Evolutionary conservation across 495 filamentous ascomycete species (phyloP).

Genomic region (Hypomontagnella submonticulosa): DNA sequence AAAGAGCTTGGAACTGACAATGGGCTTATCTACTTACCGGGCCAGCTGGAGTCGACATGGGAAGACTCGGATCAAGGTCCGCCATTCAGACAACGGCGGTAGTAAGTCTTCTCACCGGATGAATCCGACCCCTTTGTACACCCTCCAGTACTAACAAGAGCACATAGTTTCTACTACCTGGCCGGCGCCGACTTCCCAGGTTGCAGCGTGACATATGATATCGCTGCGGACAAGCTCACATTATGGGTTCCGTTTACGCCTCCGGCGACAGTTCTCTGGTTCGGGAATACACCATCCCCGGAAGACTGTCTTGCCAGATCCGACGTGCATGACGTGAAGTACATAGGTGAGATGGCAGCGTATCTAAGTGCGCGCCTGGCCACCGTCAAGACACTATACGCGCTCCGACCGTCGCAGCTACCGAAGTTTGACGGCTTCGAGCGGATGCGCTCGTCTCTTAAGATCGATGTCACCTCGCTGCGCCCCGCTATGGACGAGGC

Average conservation of each 20-base stretch:
- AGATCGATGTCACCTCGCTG: conserved; percentile 60
- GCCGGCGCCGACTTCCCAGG: conserved; percentile 69
- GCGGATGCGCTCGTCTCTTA: conserved; percentile 45
- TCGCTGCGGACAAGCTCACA: conserved; percentile 63
- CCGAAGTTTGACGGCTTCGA: conserved; percentile 52
- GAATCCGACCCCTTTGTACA: not conserved
- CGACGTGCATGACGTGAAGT: conserved; percentile 64
- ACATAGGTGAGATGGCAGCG: conserved; percentile 49
- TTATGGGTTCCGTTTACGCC: conserved; percentile 71
- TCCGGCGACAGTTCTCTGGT: conserved; percentile 67
- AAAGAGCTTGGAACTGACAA: conserved; percentile 67
- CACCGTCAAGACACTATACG: conserved; percentile 53
- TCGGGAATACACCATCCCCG: conserved; percentile 63
- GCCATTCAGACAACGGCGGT: conserved; percentile 72
- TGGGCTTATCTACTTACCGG: conserved; percentile 73
- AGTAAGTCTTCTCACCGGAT: conserved; percentile 51
- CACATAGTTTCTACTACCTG: conserved; percentile 71
- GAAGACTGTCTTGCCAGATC: conserved; percentile 62
- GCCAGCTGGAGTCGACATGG: conserved; percentile 58
- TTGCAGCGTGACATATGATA: conserved; percentile 71
- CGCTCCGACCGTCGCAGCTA: conserved; percentile 54
- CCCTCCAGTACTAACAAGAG: conserved; percentile 23
- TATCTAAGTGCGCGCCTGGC: conserved; percentile 48
- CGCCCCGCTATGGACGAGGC: conserved; percentile 75
- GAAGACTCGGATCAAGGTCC: conserved; percentile 70